Evolutionary conservation across 768 basidiomycete genomes (phyloP), one percentile per base, ranked within the genome.

Genomic region (Hygrophorus pudorinus): DNA sequence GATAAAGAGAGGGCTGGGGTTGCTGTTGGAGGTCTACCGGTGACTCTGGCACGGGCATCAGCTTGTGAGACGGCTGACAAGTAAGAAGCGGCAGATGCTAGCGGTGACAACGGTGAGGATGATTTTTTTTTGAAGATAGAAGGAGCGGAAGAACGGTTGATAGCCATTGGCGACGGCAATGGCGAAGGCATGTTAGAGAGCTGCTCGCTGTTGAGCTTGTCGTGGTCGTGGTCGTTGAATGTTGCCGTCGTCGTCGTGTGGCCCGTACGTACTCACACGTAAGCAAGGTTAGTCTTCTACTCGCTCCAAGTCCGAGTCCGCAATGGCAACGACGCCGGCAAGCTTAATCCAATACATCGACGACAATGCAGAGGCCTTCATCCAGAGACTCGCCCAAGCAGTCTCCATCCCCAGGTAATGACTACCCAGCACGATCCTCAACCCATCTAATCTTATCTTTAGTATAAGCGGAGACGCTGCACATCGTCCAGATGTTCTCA

Each of bases 391-490:
- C 20, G 67, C 76, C 3, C 74, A 85, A 29, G 89, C 91, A 13
- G 88, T 94, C 41, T 76, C 79, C 13, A 93, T 94, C 49, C 86
- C 87, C 51, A 81, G 81, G 81, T 78, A 32, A 40, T 20, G 18
- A 38, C 8, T 27, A 18, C 18, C 32, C n/a, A n/a, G 5, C 20
- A 39, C 12, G 18, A 14, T 5, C 12, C 38, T 27, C 36, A n/a
- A 39, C 12, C 20, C 38, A 28, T 42, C 42, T 41, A 14, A 21
- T 31, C 38, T 42, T 18, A 5, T 13, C 27, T 35, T 50, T 56
- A 83, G 85, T 54, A 67, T 90, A 50, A 80, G 79, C 47, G 76
- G 81, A 14, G 86, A 90, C 62, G 75, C 76, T 12, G 62, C 71
- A 4, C 79, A 75, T 56, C 79, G 92, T 33, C 61, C 71, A 37